These are phyloP conservation scores for Arbutus unedo DNA, from an alignment of 148 eudicot genomes.

Conservation along the genomic window DNA sequence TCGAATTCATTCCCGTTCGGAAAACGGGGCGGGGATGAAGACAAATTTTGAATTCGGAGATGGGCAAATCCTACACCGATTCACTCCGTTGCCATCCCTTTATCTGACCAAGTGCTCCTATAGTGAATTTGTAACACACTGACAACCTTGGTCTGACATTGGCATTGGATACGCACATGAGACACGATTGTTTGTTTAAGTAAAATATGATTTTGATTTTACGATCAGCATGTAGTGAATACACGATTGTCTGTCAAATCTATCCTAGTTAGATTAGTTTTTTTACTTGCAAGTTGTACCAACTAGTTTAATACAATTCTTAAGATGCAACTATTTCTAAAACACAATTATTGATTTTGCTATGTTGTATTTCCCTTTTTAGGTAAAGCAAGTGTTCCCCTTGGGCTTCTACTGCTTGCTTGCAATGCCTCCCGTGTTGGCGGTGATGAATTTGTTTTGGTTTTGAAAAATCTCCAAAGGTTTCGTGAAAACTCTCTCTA, in stretches of 20 bases:
- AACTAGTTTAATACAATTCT: background rate
- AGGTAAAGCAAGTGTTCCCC: conserved; percentile 59
- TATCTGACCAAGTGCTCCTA: too few relatives aligned
- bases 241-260: background rate
- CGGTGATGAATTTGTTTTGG: conserved; percentile 74
- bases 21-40: too few relatives aligned
- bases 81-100: too few relatives aligned
- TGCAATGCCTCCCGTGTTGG: conserved; percentile 44
- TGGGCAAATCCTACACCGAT: too few relatives aligned
- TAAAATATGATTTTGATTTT: background rate
- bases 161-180: too few relatives aligned
- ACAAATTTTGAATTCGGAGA: too few relatives aligned
- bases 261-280: background rate
- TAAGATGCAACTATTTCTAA: background rate
- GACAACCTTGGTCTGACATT: too few relatives aligned
- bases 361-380: conserved; percentile 5
- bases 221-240: background rate
- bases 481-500: conserved; percentile 70
- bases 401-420: conserved; percentile 53
- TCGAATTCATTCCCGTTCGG: too few relatives aligned
- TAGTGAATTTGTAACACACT: too few relatives aligned
- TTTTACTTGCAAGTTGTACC: conserved; percentile 9
- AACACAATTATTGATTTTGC: background rate
- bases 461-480: conserved; percentile 84
- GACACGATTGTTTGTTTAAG: background rate